Percentiles rank a stretch among this genome's conserved stretches.
Conservation (phyloP, 1,284 basidiomycete species). For the Leccinum griseonigrum region DNA sequence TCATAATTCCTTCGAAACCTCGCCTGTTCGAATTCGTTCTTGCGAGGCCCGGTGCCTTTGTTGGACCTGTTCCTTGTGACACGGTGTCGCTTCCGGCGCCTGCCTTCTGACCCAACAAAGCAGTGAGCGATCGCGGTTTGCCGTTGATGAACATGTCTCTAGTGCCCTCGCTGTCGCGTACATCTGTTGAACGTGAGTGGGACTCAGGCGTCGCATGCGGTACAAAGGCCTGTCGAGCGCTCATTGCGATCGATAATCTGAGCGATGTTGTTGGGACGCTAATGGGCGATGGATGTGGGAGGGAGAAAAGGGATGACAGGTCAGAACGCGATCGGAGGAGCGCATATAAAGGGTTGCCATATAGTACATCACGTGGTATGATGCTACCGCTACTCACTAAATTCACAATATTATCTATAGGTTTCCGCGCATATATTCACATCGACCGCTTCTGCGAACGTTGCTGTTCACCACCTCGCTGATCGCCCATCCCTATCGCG, state of each 20-base stretch:
- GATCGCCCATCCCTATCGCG: not conserved
- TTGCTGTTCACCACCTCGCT: not conserved
- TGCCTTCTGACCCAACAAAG: conserved; percentile 21
- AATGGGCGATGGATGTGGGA: not conserved
- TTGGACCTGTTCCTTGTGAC: not conserved
- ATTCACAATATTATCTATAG: no score
- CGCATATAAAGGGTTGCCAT: conserved; percentile 8
- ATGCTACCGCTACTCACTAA: not conserved
- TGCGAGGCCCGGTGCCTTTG: conserved; percentile 8
- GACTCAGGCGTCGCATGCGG: conserved; percentile 19
- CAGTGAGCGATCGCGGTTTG: conserved; percentile 22
- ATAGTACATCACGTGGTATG: conserved; percentile 17
- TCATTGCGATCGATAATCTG: conserved; percentile 14
- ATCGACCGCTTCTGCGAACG: not conserved
- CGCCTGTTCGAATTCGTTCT: conserved; percentile 13
- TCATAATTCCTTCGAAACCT: conserved; percentile 23
- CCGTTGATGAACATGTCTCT: conserved; percentile 5
- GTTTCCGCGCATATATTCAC: not conserved
- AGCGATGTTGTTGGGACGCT: not conserved
- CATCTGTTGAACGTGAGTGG: conserved; percentile 7
- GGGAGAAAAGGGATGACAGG: not conserved
- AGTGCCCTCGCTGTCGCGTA: conserved; percentile 5
- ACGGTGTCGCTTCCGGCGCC: conserved; percentile 2
- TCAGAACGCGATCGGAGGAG: not conserved
- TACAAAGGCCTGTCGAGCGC: conserved; percentile 27